Percentiles rank a stretch among this genome's conserved stretches.
Conservation (phyloP, 1,284 basidiomycete genomes). For the Puccinia horiana region DNA sequence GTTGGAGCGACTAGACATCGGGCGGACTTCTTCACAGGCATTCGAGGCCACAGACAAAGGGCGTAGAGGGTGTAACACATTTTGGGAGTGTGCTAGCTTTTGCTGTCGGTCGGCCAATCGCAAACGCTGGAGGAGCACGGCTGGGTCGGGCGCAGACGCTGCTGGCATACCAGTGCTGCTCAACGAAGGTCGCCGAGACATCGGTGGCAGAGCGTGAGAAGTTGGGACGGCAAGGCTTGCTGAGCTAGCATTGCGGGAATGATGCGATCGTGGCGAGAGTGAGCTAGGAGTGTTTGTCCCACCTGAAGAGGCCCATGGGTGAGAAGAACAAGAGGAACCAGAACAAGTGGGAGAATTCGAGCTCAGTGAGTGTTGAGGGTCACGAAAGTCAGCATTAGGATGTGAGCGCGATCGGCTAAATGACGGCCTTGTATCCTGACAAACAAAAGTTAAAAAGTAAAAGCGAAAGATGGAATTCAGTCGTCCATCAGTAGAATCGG, state of each 20-base stretch:
- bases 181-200: constrained; percentile 18
- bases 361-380: constrained; percentile 3
- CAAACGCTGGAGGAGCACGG: constrained; percentile 26
- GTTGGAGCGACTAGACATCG: constrained; percentile 7
- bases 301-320: constrained; percentile 29
- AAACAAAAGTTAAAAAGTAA: background rate
- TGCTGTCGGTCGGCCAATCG: constrained; percentile 26
- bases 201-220: background rate
- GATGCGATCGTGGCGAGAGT: constrained; percentile 24
- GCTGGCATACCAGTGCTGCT: background rate
- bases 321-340: constrained; percentile 27
- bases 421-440: constrained; percentile 6
- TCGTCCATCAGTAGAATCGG: background rate
- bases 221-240: constrained; percentile 2
- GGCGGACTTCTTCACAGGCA: constrained; percentile 10
- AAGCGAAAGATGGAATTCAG: background rate
- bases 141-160: constrained; percentile 12
- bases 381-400: constrained; percentile 7
- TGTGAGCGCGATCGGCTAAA: constrained; percentile 28
- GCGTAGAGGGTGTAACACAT: constrained; percentile 13
- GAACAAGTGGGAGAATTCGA: constrained; percentile 28
- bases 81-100: constrained; percentile 17
- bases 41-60: constrained; percentile 19
- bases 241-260: constrained; percentile 29
- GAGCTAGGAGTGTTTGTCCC: constrained; percentile 18